Evolutionary conservation across 2,329 filamentous ascomycete species (phyloP).

Genomic region (Stemphylium lycopersici): DNA sequence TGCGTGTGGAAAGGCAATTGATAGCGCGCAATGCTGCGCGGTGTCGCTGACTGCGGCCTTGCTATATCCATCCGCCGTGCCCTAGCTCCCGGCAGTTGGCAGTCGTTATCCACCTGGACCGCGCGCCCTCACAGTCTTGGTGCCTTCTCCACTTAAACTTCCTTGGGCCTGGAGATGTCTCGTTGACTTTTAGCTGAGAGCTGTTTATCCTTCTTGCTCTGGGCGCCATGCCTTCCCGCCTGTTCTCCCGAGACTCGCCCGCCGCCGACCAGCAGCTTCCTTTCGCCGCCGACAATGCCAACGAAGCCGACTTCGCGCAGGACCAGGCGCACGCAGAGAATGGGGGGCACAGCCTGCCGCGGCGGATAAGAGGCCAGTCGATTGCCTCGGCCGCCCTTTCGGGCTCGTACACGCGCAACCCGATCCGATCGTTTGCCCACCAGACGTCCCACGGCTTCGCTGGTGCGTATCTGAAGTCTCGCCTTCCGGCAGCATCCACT

Average conservation of each 20-base stretch:
- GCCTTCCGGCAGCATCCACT: slow-evolving; percentile 24
- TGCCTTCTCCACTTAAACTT: background rate
- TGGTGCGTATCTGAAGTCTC: slow-evolving; percentile 52
- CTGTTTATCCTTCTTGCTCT: background rate
- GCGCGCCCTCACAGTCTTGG: background rate
- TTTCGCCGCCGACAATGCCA: slow-evolving; percentile 39
- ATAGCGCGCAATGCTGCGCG: background rate
- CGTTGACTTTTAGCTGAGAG: slow-evolving; percentile 3
- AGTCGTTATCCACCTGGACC: slow-evolving; percentile 3
- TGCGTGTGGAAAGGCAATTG: background rate
- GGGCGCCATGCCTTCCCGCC: slow-evolving; percentile 31
- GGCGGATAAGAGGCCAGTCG: slow-evolving; percentile 36
- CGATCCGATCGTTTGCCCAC: slow-evolving; percentile 74
- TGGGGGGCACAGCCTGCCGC: slow-evolving; percentile 33
- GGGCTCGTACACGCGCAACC: slow-evolving; percentile 56
- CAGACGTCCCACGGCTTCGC: slow-evolving; percentile 66
- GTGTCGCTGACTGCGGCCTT: background rate
- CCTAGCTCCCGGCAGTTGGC: slow-evolving; percentile 7
- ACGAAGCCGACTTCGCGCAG: slow-evolving; percentile 36
- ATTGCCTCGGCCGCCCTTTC: slow-evolving; percentile 31
- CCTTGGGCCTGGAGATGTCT: slow-evolving; percentile 5
- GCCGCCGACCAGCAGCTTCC: slow-evolving; percentile 33
- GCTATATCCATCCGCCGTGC: background rate
- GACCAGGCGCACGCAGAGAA: slow-evolving; percentile 28
- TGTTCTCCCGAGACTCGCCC: slow-evolving; percentile 26